Percentiles rank a stretch among this genome's conserved stretches.
These are phyloP conservation scores for Didymella lethalis DNA, from an alignment of 2,329 filamentous ascomycete genomes.

Conservation along the genomic window DNA sequence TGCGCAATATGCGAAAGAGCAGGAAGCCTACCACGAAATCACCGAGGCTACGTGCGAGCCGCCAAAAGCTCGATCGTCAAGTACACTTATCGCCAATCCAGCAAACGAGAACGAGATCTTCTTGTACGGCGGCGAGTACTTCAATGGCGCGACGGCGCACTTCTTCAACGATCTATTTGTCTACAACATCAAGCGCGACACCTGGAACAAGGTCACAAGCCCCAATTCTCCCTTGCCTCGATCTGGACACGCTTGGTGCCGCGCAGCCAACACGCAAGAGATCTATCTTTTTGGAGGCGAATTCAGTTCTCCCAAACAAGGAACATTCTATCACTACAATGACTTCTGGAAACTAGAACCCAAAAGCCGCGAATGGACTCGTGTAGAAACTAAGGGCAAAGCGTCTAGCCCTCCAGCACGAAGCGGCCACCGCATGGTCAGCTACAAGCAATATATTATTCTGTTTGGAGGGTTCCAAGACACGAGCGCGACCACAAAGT, in stretches of 20 bases:
- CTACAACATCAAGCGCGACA: slow-evolving; percentile 80
- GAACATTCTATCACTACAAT: slow-evolving; percentile 98
- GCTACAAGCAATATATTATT: slow-evolving; percentile 95
- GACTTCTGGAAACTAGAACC: slow-evolving; percentile 97
- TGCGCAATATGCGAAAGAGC: slow-evolving; percentile 87
- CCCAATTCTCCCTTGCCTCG: slow-evolving; percentile 91
- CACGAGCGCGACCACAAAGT: slow-evolving; percentile 92
- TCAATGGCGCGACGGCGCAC: slow-evolving; percentile 83
- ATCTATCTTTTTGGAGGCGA: slow-evolving; percentile 96
- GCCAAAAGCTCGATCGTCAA: slow-evolving; percentile 79
- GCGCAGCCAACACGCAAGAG: slow-evolving; percentile 82
- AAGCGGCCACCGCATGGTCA: slow-evolving; percentile 94
- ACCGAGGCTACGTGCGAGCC: slow-evolving; percentile 79
- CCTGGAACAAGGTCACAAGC: slow-evolving; percentile 89
- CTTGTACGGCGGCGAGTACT: slow-evolving; percentile 94
- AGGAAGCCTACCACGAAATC: slow-evolving; percentile 93
- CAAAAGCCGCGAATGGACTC: slow-evolving; percentile 84
- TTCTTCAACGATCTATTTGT: slow-evolving; percentile 74
- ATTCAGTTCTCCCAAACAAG: slow-evolving; percentile 95
- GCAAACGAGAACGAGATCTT: slow-evolving; percentile 87
- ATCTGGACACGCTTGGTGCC: slow-evolving; percentile 93
- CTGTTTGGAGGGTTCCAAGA: slow-evolving; percentile 98
- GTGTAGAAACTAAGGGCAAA: slow-evolving; percentile 82
- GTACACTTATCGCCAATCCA: slow-evolving; percentile 84
- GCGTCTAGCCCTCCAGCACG: slow-evolving; percentile 82